A percentile compares a stretch with the other conserved stretches of the same genome.
Evolutionary conservation across 441 rosid genomes (phyloP).

Genomic region (Aquilaria agallochum): DNA sequence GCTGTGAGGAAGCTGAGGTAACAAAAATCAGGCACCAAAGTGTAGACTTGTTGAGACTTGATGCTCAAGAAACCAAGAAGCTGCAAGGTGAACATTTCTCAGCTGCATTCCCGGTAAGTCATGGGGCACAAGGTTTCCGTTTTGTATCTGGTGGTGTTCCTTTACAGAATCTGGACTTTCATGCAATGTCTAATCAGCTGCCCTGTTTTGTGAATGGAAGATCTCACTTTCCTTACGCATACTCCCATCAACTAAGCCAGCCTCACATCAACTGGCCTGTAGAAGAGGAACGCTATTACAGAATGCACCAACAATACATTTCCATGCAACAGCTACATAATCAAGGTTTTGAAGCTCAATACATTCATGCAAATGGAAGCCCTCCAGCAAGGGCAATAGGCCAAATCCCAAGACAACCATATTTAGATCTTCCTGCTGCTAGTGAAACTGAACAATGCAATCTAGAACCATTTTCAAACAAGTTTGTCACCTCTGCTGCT

Average conservation of each 20-base stretch:
- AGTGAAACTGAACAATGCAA: constrained; percentile 39
- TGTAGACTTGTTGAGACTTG: constrained; percentile 24
- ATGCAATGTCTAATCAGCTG: constrained; percentile 42
- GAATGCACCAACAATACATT: constrained; percentile 47
- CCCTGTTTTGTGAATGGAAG: constrained; percentile 42
- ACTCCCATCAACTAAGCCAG: constrained; percentile 38
- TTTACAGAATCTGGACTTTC: constrained; percentile 25
- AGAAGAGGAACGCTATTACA: constrained; percentile 46
- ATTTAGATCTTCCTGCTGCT: constrained; percentile 36
- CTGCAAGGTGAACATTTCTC: constrained; percentile 39
- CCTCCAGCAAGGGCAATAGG: constrained; percentile 24
- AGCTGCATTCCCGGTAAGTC: constrained; percentile 34
- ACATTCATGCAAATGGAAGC: constrained; percentile 29
- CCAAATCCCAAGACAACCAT: constrained; percentile 38
- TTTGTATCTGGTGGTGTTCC: constrained; percentile 23
- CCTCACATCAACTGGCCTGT: constrained; percentile 47
- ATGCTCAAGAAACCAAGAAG: constrained; percentile 36
- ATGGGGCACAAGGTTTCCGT: constrained; percentile 39
- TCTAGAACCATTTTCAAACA: constrained; percentile 38
- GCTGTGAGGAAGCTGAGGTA: constrained; percentile 31
- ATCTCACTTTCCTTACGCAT: constrained; percentile 38
- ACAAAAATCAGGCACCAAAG: constrained; percentile 28
- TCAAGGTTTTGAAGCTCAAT: constrained; percentile 40
- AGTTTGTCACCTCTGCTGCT: constrained; percentile 27
- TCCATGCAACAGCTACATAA: constrained; percentile 48